Percentiles rank a stretch among this genome's conserved stretches.
These are phyloP conservation scores for Neonectria coccinea DNA, from an alignment of 2,329 filamentous ascomycete genomes.

Conservation along the genomic window DNA sequence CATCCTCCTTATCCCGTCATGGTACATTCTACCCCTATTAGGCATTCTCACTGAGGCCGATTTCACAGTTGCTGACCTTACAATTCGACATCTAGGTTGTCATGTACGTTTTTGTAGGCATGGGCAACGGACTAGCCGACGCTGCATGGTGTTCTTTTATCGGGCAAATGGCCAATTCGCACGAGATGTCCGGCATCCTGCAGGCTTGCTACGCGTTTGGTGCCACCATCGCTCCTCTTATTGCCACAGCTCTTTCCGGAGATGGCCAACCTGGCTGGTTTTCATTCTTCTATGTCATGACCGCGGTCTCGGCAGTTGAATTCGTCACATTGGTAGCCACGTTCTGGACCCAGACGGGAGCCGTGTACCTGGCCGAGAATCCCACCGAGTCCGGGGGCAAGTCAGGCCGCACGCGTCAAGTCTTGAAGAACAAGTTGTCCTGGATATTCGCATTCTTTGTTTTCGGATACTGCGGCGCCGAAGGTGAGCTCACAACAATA, in stretches of 20 bases:
- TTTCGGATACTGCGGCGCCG: constrained; percentile 13
- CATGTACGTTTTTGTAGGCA: constrained; percentile 69
- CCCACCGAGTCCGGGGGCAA: constrained; percentile 3
- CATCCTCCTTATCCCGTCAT: constrained; percentile 78
- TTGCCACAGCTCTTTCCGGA: constrained; percentile 76
- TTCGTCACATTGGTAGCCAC: background rate
- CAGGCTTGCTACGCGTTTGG: constrained; percentile 77
- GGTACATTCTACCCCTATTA: constrained; percentile 49
- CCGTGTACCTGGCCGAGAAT: constrained; percentile 8
- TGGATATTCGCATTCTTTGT: constrained; percentile 15
- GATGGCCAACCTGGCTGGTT: constrained; percentile 71
- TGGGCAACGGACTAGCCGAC: constrained; percentile 77
- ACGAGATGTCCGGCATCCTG: constrained; percentile 75
- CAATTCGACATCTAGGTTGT: background rate
- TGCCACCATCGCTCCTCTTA: constrained; percentile 74
- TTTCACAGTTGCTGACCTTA: background rate
- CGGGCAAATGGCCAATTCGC: constrained; percentile 76
- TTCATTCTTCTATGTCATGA: constrained; percentile 81
- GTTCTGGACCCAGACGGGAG: constrained; percentile 12
- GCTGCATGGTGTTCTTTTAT: constrained; percentile 66
- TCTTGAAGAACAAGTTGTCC: constrained; percentile 11
- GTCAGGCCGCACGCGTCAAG: constrained; percentile 5
- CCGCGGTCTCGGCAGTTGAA: constrained; percentile 61
- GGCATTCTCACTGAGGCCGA: background rate
- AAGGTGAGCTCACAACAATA: background rate